Conservation (phyloP, 1,284 basidiomycete species). For the Pisolithus thermaeus region DNA sequence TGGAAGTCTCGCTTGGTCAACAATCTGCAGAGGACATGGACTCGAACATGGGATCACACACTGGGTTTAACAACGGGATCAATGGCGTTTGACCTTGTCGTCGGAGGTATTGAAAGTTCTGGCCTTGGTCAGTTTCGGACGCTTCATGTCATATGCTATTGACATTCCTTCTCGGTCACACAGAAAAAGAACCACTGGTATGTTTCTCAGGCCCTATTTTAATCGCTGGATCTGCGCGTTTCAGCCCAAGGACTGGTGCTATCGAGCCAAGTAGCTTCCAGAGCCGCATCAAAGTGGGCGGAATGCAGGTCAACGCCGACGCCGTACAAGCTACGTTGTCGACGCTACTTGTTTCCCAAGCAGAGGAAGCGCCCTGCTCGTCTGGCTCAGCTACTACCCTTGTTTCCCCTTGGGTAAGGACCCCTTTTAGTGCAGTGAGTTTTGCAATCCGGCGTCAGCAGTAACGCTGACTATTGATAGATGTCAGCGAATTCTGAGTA, state of each 20-base stretch:
- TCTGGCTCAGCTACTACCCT: slow-evolving; percentile 4
- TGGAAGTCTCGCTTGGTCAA: slow-evolving; percentile 56
- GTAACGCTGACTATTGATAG: slow-evolving; percentile 14
- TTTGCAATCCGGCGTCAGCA: background rate
- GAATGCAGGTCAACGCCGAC: slow-evolving; percentile 45
- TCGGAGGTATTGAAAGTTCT: slow-evolving; percentile 45
- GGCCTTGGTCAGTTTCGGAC: slow-evolving; percentile 27
- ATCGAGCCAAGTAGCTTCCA: slow-evolving; percentile 51
- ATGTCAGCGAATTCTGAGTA: slow-evolving; percentile 13
- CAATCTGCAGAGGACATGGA: slow-evolving; percentile 57
- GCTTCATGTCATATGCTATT: slow-evolving; percentile 6
- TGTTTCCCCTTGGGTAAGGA: slow-evolving; percentile 27
- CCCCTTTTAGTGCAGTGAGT: slow-evolving; percentile 25
- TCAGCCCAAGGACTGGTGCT: slow-evolving; percentile 52
- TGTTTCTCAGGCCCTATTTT: slow-evolving; percentile 41
- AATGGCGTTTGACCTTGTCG: slow-evolving; percentile 44
- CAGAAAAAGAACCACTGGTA: slow-evolving; percentile 33
- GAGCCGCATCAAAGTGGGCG: slow-evolving; percentile 40
- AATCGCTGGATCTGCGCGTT: slow-evolving; percentile 43
- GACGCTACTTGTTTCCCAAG: slow-evolving; percentile 5
- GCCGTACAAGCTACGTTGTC: slow-evolving; percentile 20
- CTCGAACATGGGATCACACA: slow-evolving; percentile 60
- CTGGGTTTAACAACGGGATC: slow-evolving; percentile 57
- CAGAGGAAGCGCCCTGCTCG: slow-evolving; percentile 16
- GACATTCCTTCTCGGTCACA: slow-evolving; percentile 4